A percentile compares a stretch with the other conserved stretches of the same genome.
phyloP scores from a whole-genome alignment of 2,329 filamentous ascomycete genomes.

The Tricladium varicosporioides region DNA sequence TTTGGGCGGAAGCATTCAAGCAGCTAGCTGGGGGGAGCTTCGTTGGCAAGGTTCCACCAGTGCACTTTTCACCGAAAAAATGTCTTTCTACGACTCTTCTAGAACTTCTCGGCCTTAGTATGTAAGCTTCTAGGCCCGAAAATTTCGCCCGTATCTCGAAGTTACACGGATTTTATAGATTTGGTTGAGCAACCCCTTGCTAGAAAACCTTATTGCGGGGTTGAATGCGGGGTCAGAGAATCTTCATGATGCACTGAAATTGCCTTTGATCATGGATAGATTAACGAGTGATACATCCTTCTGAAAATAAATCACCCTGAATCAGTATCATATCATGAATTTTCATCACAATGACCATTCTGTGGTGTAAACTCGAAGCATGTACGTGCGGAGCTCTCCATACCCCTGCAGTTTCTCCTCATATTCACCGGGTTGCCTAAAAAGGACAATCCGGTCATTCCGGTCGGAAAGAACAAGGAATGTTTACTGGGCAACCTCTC shows the following conservation, averaged over 20 bases:
- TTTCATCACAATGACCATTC: neutral
- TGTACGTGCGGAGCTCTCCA: neutral
- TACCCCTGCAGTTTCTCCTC: neutral
- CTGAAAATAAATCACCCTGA: too few species aligned
- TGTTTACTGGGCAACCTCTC: too few species aligned
- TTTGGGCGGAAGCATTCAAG: neutral
- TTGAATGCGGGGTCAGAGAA: too few species aligned
- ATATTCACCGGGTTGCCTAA: neutral
- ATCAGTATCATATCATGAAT: too few species aligned
- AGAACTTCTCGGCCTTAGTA: neutral
- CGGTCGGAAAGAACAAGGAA: too few species aligned
- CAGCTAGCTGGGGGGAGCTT: neutral
- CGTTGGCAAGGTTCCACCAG: neutral
- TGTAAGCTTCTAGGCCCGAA: too few species aligned
- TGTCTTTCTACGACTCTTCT: neutral
- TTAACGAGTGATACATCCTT: too few species aligned
- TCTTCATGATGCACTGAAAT: too few species aligned
- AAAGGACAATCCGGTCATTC: neutral
- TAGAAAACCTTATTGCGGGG: too few species aligned
- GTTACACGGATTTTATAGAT: neutral
- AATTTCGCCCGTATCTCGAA: neutral
- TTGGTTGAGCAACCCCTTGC: neutral
- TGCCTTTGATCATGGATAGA: too few species aligned
- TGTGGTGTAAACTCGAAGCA: neutral
- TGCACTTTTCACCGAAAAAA: neutral